Conservation (phyloP, 2,329 filamentous ascomycete species). For the Byssothecium circinans region DNA sequence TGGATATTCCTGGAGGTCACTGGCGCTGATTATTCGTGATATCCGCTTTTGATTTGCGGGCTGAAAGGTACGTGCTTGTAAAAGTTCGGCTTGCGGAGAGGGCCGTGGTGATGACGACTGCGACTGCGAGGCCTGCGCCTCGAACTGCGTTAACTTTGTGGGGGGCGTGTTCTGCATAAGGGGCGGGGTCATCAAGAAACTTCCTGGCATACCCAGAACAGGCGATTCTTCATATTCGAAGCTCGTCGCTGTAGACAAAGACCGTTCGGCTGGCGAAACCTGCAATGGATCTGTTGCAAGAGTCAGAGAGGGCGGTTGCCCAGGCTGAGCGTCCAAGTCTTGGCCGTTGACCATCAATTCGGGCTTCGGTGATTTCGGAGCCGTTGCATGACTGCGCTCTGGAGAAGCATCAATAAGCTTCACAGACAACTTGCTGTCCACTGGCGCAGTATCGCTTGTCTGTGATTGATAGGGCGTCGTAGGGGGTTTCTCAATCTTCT, state of each 20-base stretch:
- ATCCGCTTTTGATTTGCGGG: slow-evolving; percentile 13
- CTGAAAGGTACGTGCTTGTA: slow-evolving; percentile 35
- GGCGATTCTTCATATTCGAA: slow-evolving; percentile 62
- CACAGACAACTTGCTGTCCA: slow-evolving; percentile 6
- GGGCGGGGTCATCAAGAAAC: slow-evolving; percentile 52
- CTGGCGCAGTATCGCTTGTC: slow-evolving; percentile 14
- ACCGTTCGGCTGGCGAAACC: slow-evolving; percentile 34
- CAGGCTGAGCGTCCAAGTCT: slow-evolving; percentile 8
- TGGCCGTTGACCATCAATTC: slow-evolving; percentile 8
- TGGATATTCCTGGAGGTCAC: slow-evolving; percentile 26
- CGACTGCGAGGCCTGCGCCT: slow-evolving; percentile 2
- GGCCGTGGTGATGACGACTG: slow-evolving; percentile 3
- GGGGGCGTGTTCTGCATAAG: slow-evolving; percentile 28
- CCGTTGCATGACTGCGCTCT: slow-evolving; percentile 1
- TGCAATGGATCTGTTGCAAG: slow-evolving; percentile 30
- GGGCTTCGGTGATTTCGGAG: background rate
- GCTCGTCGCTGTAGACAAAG: slow-evolving; percentile 43
- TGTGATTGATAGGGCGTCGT: background rate
- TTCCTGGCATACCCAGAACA: slow-evolving; percentile 66
- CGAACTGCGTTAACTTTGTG: slow-evolving; percentile 7
- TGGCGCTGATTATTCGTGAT: slow-evolving; percentile 19
- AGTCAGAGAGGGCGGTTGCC: slow-evolving; percentile 23
- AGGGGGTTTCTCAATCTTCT: too few species aligned
- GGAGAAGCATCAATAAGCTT: slow-evolving; percentile 6
- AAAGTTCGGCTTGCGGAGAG: slow-evolving; percentile 21